A percentile compares a stretch with the other conserved stretches of the same genome.
Evolutionary conservation across 495 filamentous ascomycete genomes (phyloP).

Genomic region (Penicillium pulvis): DNA sequence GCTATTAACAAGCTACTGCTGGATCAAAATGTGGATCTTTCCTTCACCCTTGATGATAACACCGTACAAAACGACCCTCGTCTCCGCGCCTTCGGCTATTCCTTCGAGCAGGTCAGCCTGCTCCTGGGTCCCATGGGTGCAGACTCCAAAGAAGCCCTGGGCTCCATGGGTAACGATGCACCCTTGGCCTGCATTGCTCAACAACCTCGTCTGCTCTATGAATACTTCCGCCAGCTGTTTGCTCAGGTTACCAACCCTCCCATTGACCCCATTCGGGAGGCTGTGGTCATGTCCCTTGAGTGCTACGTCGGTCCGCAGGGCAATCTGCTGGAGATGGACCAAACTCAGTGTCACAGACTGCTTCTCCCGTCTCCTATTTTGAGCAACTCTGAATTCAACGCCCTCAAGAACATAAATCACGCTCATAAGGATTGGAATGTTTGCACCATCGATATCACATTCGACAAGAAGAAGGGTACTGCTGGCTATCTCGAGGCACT

Average conservation of each 20-base stretch:
- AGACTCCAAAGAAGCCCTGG: slow-evolving; percentile 98
- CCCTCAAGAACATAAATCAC: slow-evolving; percentile 75
- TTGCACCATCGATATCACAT: slow-evolving; percentile 94
- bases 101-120: slow-evolving; percentile 94
- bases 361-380: slow-evolving; percentile 89
- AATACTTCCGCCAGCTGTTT: slow-evolving; percentile 99
- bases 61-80: slow-evolving; percentile 83
- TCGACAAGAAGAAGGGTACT: slow-evolving; percentile 84
- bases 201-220: slow-evolving; percentile 88
- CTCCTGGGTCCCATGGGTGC: slow-evolving; percentile 96
- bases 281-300: slow-evolving; percentile 98
- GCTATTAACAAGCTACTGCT: slow-evolving; percentile 64
- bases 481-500: slow-evolving; percentile 86
- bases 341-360: slow-evolving; percentile 84
- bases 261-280: slow-evolving; percentile 97
- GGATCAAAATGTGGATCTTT: slow-evolving; percentile 62
- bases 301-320: slow-evolving; percentile 98
- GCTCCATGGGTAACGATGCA: slow-evolving; percentile 99
- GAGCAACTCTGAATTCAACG: slow-evolving; percentile 89
- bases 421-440: slow-evolving; percentile 86
- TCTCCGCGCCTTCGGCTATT: slow-evolving; percentile 90
- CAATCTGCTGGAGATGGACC: slow-evolving; percentile 93
- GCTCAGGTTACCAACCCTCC: slow-evolving; percentile 99
- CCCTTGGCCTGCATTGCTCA: slow-evolving; percentile 89
- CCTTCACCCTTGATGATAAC: slow-evolving; percentile 65